A percentile compares a stretch with the other conserved stretches of the same genome.
phyloP scores from a whole-genome alignment of 768 basidiomycete species.

The Leucogyrophana mollusca region DNA sequence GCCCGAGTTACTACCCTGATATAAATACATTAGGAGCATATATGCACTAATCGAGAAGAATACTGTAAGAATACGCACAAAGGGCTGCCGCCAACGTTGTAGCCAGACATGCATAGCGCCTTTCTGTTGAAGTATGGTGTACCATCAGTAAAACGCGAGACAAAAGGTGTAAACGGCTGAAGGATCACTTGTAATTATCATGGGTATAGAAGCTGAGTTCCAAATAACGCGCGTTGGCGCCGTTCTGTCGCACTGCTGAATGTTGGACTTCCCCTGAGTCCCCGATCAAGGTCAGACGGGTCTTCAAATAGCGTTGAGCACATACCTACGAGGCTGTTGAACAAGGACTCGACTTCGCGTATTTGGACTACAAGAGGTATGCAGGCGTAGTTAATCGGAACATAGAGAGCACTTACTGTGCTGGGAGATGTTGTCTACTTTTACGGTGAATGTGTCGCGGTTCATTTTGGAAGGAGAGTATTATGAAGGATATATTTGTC shows the following conservation, averaged over 20 bases:
- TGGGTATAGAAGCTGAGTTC: slow-evolving; percentile 53
- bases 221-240: slow-evolving; percentile 29
- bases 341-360: slow-evolving; percentile 53
- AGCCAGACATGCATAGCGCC: slow-evolving; percentile 66
- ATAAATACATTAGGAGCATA: slow-evolving; percentile 16
- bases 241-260: slow-evolving; percentile 39
- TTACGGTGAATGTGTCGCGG: slow-evolving; percentile 38
- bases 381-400: not conserved
- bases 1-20: slow-evolving; percentile 40
- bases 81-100: slow-evolving; percentile 50
- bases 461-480: slow-evolving; percentile 23
- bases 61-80: slow-evolving; percentile 42
- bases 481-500: slow-evolving; percentile 7
- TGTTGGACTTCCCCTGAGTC: slow-evolving; percentile 50
- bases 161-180: slow-evolving; percentile 6
- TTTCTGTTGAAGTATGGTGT: slow-evolving; percentile 40
- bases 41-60: slow-evolving; percentile 8
- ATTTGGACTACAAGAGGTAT: slow-evolving; percentile 26
- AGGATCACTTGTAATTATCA: slow-evolving; percentile 49
- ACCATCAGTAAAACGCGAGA: too few relatives aligned
- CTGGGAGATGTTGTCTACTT: slow-evolving; percentile 40
- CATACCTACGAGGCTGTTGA: slow-evolving; percentile 56
- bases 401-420: slow-evolving; percentile 23
- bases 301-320: slow-evolving; percentile 6
- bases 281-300: not conserved